A percentile compares a stretch with the other conserved stretches of the same genome.
Conservation (phyloP, 2,329 filamentous ascomycete species). For the Diaporthe ilicicola region DNA sequence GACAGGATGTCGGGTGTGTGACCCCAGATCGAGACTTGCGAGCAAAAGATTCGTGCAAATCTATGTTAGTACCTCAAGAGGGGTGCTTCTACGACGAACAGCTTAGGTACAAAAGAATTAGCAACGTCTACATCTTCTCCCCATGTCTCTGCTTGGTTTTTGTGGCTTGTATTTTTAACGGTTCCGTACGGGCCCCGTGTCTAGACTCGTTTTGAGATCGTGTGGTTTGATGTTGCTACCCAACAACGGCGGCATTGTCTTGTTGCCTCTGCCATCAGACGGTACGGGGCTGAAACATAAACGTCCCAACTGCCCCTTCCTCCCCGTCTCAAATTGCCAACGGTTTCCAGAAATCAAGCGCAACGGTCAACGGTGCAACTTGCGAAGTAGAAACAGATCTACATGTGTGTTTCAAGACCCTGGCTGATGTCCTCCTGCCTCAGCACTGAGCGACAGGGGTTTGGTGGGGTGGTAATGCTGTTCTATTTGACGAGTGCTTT, state of each 20-base stretch:
- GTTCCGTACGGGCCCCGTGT: neutral
- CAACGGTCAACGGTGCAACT: neutral
- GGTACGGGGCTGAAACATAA: constrained; percentile 14
- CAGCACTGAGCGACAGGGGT: neutral
- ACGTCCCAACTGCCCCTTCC: neutral
- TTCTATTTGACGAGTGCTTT: no score
- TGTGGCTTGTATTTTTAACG: neutral
- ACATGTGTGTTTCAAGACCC: neutral
- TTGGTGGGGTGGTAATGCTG: no score
- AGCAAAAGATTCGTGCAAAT: neutral
- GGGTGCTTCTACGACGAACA: neutral
- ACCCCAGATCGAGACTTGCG: neutral
- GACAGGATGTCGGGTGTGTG: neutral
- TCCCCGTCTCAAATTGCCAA: neutral
- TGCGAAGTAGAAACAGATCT: neutral
- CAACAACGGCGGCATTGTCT: neutral
- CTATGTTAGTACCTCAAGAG: neutral
- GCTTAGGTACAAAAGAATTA: neutral
- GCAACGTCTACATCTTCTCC: neutral
- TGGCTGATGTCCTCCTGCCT: no score
- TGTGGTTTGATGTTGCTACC: neutral
- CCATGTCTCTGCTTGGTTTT: neutral
- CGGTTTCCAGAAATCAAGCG: neutral
- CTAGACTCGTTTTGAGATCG: neutral
- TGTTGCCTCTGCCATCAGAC: constrained; percentile 4